A percentile compares a stretch with the other conserved stretches of the same genome.
phyloP scores from a whole-genome alignment of 192 early-diverging fungal genomes.

The Neocallimastix lanati region DNA sequence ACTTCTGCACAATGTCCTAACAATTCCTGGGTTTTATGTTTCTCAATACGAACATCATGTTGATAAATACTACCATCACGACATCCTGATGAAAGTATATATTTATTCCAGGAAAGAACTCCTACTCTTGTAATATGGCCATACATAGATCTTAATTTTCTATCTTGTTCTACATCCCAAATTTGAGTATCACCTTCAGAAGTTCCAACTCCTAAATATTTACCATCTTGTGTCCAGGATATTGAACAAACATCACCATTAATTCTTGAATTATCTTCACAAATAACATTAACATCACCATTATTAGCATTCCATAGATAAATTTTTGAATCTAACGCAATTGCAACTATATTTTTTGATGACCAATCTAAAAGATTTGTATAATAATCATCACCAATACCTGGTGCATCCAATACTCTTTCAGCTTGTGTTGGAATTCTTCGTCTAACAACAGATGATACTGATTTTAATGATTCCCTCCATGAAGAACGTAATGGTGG shows the following conservation, averaged over 20 bases:
- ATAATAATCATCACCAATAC: conserved; percentile 34
- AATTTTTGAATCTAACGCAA: conserved; percentile 25
- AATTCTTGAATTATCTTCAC: conserved; percentile 2
- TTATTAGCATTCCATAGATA: conserved; percentile 34
- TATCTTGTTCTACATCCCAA: conserved; percentile 66
- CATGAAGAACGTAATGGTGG: conserved; percentile 30
- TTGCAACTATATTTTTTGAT: conserved; percentile 19
- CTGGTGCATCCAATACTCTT: conserved; percentile 74
- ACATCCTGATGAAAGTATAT: conserved; percentile 66
- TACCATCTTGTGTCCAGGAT: conserved; percentile 23
- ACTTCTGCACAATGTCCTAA: conserved; percentile 44
- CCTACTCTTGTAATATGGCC: conserved; percentile 68
- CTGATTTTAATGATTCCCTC: conserved; percentile 21
- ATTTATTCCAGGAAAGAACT: conserved; percentile 65
- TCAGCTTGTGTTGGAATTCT: conserved; percentile 65
- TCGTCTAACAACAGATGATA: conserved; percentile 19
- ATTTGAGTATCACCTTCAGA: conserved; percentile 68
- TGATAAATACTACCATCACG: conserved; percentile 82
- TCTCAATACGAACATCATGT: conserved; percentile 79
- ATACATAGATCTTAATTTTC: conserved; percentile 63
- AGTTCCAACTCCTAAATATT: conserved; percentile 41
- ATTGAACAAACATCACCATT: conserved; percentile 9
- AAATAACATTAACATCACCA: conserved; percentile 23
- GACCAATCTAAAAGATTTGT: conserved; percentile 33
- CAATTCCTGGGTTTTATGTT: conserved; percentile 59